phyloP scores from a whole-genome alignment of 2,329 filamentous ascomycete species.

The Fusarium concolor region DNA sequence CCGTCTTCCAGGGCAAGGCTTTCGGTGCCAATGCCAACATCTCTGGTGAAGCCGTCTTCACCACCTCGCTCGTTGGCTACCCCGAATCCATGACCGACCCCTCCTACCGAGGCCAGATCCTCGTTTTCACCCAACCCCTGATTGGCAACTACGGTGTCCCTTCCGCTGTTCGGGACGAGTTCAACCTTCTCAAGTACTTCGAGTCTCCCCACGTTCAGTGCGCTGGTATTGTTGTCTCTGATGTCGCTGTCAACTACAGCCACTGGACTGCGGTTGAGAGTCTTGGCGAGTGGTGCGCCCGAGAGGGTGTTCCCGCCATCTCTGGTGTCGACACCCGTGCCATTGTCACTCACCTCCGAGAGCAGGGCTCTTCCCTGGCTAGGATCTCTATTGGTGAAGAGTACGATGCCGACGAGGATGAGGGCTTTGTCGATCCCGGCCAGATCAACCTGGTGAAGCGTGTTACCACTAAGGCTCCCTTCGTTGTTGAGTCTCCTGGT shows the following conservation, averaged over 20 bases:
- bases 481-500: constrained; percentile 87
- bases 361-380: constrained; percentile 95
- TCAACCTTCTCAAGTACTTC: constrained; percentile 95
- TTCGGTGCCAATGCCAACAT: constrained; percentile 98
- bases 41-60: constrained; percentile 98
- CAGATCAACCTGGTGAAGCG: constrained; percentile 97
- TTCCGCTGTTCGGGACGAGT: constrained; percentile 84
- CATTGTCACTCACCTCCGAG: constrained; percentile 94
- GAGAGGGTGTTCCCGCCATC: constrained; percentile 95
- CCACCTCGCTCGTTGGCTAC: constrained; percentile 96
- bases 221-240: constrained; percentile 93
- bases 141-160: constrained; percentile 99
- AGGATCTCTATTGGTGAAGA: constrained; percentile 95
- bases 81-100: constrained; percentile 94
- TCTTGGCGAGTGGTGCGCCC: constrained; percentile 91
- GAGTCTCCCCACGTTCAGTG: constrained; percentile 98
- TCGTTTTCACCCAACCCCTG: constrained; percentile 97
- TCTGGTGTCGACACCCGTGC: constrained; percentile 96
- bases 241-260: constrained; percentile 93
- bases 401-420: constrained; percentile 98
- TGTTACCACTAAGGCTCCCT: constrained; percentile 97
- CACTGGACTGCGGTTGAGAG: constrained; percentile 99
- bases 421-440: constrained; percentile 93
- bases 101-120: constrained; percentile 91
- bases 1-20: constrained; percentile 94